Percentiles rank a stretch among this genome's conserved stretches.
Evolutionary conservation across 768 basidiomycete species (phyloP).

Genomic region (Lactarius deliciosus): DNA sequence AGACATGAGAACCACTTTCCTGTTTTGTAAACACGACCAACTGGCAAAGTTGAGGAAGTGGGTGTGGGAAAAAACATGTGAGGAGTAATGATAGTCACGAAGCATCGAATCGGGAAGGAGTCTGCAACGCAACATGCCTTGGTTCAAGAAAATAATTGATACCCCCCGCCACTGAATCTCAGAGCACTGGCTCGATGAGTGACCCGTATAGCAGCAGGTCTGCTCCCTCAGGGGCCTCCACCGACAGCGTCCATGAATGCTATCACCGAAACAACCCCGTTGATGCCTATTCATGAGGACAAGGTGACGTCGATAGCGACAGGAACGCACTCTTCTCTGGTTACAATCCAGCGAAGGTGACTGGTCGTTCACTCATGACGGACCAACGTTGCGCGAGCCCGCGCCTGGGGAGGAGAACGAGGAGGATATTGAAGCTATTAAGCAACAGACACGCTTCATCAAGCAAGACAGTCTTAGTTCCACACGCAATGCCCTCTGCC

Average conservation of each 20-base stretch:
- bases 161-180: slow-evolving; percentile 47
- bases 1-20: slow-evolving; percentile 16
- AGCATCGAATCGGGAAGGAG: no score
- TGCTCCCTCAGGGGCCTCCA: slow-evolving; percentile 24
- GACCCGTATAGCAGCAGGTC: slow-evolving; percentile 48
- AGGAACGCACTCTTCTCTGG: slow-evolving; percentile 76
- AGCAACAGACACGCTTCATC: slow-evolving; percentile 80
- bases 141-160: slow-evolving; percentile 28
- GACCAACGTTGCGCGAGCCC: slow-evolving; percentile 48
- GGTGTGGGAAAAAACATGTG: no score
- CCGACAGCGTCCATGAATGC: slow-evolving; percentile 37
- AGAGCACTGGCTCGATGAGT: slow-evolving; percentile 51
- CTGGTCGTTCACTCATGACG: slow-evolving; percentile 57
- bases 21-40: not conserved
- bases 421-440: slow-evolving; percentile 92
- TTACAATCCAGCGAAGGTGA: slow-evolving; percentile 57
- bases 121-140: no score
- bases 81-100: no score
- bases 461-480: slow-evolving; percentile 93
- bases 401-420: slow-evolving; percentile 71
- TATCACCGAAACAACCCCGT: slow-evolving; percentile 54
- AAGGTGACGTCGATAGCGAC: slow-evolving; percentile 58
- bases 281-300: slow-evolving; percentile 65
- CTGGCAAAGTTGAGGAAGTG: no score
- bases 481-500: slow-evolving; percentile 86